Conservation (phyloP, 2,329 filamentous ascomycete species). For the Aspergillus uvarum region DNA sequence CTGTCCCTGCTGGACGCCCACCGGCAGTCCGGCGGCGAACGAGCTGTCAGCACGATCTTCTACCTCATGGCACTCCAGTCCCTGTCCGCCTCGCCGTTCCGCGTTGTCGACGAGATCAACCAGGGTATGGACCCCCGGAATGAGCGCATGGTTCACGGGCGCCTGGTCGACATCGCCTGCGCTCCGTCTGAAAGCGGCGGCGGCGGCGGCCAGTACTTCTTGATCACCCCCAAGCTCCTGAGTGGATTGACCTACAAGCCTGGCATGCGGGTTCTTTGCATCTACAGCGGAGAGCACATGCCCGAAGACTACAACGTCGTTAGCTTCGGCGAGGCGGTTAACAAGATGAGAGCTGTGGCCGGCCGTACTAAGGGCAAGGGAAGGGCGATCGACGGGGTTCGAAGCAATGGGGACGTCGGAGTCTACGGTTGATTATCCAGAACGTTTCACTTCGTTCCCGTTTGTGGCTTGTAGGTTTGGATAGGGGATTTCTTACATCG, state of each 20-base stretch:
- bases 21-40: slow-evolving; percentile 92
- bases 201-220: slow-evolving; percentile 75
- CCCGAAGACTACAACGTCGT: slow-evolving; percentile 39
- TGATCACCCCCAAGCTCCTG: slow-evolving; percentile 95
- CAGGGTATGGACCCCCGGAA: slow-evolving; percentile 99
- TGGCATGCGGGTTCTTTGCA: slow-evolving; percentile 91
- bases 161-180: slow-evolving; percentile 97
- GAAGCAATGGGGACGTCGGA: slow-evolving; percentile 6
- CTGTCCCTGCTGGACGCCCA: slow-evolving; percentile 85
- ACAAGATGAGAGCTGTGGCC: slow-evolving; percentile 34
- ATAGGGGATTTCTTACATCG: background rate
- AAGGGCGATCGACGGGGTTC: slow-evolving; percentile 11
- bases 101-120: slow-evolving; percentile 98
- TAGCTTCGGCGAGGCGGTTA: slow-evolving; percentile 39
- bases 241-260: slow-evolving; percentile 80
- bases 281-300: slow-evolving; percentile 77
- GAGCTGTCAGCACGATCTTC: slow-evolving; percentile 95
- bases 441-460: too few relatives aligned
- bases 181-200: slow-evolving; percentile 48
- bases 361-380: slow-evolving; percentile 19
- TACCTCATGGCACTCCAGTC: slow-evolving; percentile 98
- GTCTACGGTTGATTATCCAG: background rate
- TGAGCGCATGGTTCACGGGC: slow-evolving; percentile 95
- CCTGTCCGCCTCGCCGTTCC: slow-evolving; percentile 90
- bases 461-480: background rate